phyloP scores from a whole-genome alignment of 2,329 filamentous ascomycete genomes.

The Aspergillus persii region DNA sequence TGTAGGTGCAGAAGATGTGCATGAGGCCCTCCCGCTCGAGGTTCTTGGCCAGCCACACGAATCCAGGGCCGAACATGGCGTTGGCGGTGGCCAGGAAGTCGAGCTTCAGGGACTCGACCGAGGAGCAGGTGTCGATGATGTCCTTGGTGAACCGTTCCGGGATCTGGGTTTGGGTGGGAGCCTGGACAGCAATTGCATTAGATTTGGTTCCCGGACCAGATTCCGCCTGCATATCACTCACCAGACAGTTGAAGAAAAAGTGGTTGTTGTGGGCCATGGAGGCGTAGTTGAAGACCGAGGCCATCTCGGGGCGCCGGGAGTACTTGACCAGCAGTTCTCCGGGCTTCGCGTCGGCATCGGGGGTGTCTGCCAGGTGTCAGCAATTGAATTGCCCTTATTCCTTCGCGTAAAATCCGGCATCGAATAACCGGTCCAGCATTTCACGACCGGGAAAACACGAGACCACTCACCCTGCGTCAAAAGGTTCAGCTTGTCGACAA shows the following conservation, averaged over 20 bases:
- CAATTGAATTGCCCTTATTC: background rate
- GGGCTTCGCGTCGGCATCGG: slow-evolving; percentile 59
- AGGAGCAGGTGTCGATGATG: slow-evolving; percentile 73
- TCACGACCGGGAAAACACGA: background rate
- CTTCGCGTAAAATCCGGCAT: background rate
- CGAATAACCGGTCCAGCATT: background rate
- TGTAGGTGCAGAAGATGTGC: slow-evolving; percentile 82
- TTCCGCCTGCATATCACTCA: slow-evolving; percentile 20
- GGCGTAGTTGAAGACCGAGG: slow-evolving; percentile 89
- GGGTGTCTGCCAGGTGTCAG: slow-evolving; percentile 52
- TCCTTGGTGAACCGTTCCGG: slow-evolving; percentile 55
- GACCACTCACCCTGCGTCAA: slow-evolving; percentile 63
- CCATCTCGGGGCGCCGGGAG: slow-evolving; percentile 74
- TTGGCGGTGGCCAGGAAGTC: slow-evolving; percentile 78
- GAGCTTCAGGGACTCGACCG: slow-evolving; percentile 73
- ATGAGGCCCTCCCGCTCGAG: slow-evolving; percentile 47
- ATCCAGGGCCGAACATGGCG: slow-evolving; percentile 95
- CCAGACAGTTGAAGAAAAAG: slow-evolving; percentile 51
- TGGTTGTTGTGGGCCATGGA: slow-evolving; percentile 93
- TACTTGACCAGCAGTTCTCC: slow-evolving; percentile 71
- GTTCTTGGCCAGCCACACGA: slow-evolving; percentile 84
- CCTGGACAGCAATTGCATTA: slow-evolving; percentile 12
- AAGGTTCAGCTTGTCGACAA: slow-evolving; percentile 73
- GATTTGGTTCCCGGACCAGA: background rate
- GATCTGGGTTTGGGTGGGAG: slow-evolving; percentile 51